Evolutionary conservation across 768 basidiomycete species (phyloP).

Genomic region (Leccinum barrowsii): DNA sequence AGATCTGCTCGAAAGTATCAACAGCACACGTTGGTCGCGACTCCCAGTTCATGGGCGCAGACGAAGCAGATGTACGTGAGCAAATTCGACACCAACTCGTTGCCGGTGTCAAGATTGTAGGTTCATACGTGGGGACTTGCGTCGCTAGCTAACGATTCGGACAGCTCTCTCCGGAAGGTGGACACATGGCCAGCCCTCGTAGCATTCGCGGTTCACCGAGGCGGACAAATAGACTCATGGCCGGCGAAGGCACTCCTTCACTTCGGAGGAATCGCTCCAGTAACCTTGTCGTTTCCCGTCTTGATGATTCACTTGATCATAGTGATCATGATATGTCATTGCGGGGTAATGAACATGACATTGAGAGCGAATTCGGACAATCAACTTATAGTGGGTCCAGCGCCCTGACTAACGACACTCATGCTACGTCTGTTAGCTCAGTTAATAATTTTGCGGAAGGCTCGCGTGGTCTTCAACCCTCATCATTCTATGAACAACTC

Average conservation of each 20-base stretch:
- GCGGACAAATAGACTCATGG: conserved; percentile 39
- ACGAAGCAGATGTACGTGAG: conserved; percentile 76
- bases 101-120: conserved; percentile 68
- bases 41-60: conserved; percentile 89
- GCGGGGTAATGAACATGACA: conserved; percentile 47
- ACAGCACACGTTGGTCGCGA: conserved; percentile 48
- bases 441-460: conserved; percentile 37
- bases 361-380: conserved; percentile 54
- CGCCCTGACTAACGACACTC: conserved; percentile 48
- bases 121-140: conserved; percentile 20
- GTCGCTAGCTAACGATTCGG: conserved; percentile 12
- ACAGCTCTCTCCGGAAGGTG: conserved; percentile 62
- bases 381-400: conserved; percentile 36
- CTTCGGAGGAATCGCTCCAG: conserved; percentile 37
- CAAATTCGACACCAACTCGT: conserved; percentile 85
- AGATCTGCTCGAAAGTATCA: conserved; percentile 37
- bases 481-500: conserved; percentile 60
- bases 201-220: conserved; percentile 70
- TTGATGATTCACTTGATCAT: conserved; percentile 41
- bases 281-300: conserved; percentile 41
- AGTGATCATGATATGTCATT: conserved; percentile 42
- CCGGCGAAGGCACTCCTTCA: conserved; percentile 39
- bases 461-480: conserved; percentile 35
- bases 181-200: conserved; percentile 59
- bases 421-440: conserved; percentile 54